Base-by-base conservation (phyloP, 257 asterid species). In the Thymus mandschuricus region DNA sequence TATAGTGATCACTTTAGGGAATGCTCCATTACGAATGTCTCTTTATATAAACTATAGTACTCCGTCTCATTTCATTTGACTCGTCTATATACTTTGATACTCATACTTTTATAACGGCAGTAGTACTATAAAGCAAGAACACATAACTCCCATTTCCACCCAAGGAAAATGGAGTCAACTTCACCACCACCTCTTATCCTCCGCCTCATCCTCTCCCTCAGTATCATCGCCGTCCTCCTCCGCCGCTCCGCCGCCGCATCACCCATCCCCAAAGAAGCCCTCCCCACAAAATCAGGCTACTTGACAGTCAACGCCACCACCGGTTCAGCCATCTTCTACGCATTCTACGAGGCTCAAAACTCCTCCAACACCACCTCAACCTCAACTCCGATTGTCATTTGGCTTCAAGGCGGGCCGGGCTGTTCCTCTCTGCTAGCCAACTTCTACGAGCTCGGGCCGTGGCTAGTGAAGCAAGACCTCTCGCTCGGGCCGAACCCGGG, bases 381-480 rank as follows among this genome's bases (percentile, higher is more conserved):
- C 52, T 69, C 88, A 35, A 81, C 86, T 48, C 96, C 96, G 28
- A 75, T 92, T 40, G 73, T 86, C 40, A 81, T 92, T 34, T 92
- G 98, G 96, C 96, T 89, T 7, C 94, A 92, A 78, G 98, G 96
- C 1, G 96, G 98, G 56, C 96, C 95, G 52, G 96, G 96, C 35
- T 92, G 98, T 63, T 86, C 96, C 1, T 92, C 96, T 45, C 84
- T 89, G 96, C 6, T 88, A 0, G 98, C 84, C 11, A 92, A 92
- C 75, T 89, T 88, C 31, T 86, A 71, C 35, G 96, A 92, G 78
- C 80, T 89, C 40, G 96, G 96, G 11, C 96, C 97, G 2, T 92
- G 94, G 89, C 82, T 83, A 1, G 84, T 89, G 12, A 76, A 78
- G 21, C 71, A 59, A 43, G 76, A 76, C 6, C 66, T 83, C 1